Conservation (phyloP, 177 flowering plant species). For the Telopea speciosissima region DNA sequence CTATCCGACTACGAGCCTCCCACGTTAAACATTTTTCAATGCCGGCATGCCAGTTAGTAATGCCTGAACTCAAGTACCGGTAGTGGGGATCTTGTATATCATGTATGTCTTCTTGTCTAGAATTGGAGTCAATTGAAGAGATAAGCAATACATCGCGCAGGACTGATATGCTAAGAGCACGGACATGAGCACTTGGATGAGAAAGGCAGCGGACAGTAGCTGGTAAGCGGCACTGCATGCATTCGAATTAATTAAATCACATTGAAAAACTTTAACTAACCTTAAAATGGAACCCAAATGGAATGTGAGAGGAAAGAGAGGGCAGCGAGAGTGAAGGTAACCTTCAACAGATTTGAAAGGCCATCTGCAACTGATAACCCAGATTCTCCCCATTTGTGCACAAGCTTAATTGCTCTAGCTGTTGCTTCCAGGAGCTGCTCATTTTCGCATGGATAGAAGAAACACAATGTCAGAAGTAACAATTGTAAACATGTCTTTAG, state of each 20-base stretch:
- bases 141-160: conserved; percentile 62
- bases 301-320: neutral
- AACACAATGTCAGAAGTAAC: conserved; percentile 10
- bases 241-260: neutral
- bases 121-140: conserved; percentile 30
- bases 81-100: conserved; percentile 31
- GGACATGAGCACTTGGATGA: conserved; percentile 96
- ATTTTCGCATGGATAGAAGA: conserved; percentile 15
- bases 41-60: conserved; percentile 63
- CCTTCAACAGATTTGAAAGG: conserved; percentile 82
- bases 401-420: conserved; percentile 75
- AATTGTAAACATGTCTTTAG: neutral
- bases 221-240: conserved; percentile 89
- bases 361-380: conserved; percentile 73
- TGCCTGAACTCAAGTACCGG: conserved; percentile 31
- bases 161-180: conserved; percentile 89
- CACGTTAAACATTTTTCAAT: conserved; percentile 73
- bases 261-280: conserved; percentile 1
- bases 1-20: conserved; percentile 75
- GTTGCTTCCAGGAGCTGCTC: conserved; percentile 89
- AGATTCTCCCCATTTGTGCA: conserved; percentile 77
- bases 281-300: neutral
- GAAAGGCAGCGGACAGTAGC: conserved; percentile 84
- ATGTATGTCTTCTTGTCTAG: conserved; percentile 26
- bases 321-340: conserved; percentile 14